Evolutionary conservation across 2,329 filamentous ascomycete species (phyloP).

Genomic region (Geosmithia morbida): DNA sequence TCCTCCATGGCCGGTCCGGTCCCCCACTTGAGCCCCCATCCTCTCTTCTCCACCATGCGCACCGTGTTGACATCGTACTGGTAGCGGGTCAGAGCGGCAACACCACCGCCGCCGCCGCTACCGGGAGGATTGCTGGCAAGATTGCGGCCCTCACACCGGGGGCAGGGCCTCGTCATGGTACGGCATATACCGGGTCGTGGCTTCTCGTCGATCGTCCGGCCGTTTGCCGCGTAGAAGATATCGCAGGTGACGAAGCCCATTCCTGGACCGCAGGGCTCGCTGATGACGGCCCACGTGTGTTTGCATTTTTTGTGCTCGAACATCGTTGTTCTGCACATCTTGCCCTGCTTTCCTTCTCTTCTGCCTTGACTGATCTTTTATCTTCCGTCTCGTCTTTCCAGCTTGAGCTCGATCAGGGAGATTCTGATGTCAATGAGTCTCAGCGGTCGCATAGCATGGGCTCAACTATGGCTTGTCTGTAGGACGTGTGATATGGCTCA

Average conservation of each 20-base stretch:
- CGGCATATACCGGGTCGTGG: slow-evolving; percentile 17
- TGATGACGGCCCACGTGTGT: slow-evolving; percentile 37
- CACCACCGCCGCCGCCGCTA: too few relatives aligned
- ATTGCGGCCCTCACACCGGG: slow-evolving; percentile 16
- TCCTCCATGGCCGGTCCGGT: slow-evolving; percentile 23
- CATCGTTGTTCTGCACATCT: slow-evolving; percentile 34
- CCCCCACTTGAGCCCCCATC: slow-evolving; percentile 31
- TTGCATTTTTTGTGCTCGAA: slow-evolving; percentile 32
- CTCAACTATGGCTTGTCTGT: too few relatives aligned
- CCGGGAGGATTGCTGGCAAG: too few relatives aligned
- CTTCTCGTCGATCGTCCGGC: slow-evolving; percentile 14
- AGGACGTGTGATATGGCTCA: too few relatives aligned
- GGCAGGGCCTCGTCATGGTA: slow-evolving; percentile 23
- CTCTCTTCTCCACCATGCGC: slow-evolving; percentile 28
- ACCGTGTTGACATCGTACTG: slow-evolving; percentile 31
- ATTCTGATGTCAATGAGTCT: too few relatives aligned
- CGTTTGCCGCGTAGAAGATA: slow-evolving; percentile 18
- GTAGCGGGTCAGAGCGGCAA: not conserved
- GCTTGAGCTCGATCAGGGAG: too few relatives aligned
- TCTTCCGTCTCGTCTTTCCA: not conserved
- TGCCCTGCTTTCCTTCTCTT: not conserved
- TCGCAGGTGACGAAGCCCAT: slow-evolving; percentile 35
- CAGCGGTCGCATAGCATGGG: too few relatives aligned
- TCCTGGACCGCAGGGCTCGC: slow-evolving; percentile 29
- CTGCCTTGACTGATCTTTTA: not conserved